phyloP scores from a whole-genome alignment of 75 land plant species.

The Larix kaempferi region DNA sequence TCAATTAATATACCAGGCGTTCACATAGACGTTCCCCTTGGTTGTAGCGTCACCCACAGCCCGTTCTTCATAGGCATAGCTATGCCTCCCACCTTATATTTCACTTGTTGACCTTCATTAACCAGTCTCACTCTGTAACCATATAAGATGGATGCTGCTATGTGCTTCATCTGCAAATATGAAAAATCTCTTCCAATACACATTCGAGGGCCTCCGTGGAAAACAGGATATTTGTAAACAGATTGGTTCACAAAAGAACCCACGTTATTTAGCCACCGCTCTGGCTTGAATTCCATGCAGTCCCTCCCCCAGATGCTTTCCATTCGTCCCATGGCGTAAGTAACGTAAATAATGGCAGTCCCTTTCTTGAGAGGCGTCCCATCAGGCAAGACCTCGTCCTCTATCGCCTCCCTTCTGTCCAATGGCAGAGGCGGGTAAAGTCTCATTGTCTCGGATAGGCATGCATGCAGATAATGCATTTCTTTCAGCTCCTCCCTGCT shows the following conservation, averaged over 20 bases:
- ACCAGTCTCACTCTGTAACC: neutral
- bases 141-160: neutral
- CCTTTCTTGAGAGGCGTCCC: conserved; percentile 12
- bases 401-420: conserved; percentile 6
- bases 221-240: conserved; percentile 9
- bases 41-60: neutral
- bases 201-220: conserved; percentile 22
- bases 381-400: conserved; percentile 10
- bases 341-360: neutral
- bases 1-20: too few relatives aligned
- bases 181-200: conserved; percentile 31
- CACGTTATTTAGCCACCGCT: conserved; percentile 14
- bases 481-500: neutral
- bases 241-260: neutral
- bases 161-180: conserved; percentile 24
- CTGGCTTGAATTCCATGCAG: conserved; percentile 24
- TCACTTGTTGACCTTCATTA: neutral
- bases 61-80: neutral
- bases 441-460: conserved; percentile 11
- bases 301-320: conserved; percentile 24
- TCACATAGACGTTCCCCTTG: too few relatives aligned
- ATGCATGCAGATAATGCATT: conserved; percentile 13
- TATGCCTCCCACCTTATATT: neutral
- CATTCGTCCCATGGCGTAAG: conserved; percentile 13
- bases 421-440: conserved; percentile 14